Conservation (phyloP, 768 basidiomycete genomes). For the Collybia sp. region DNA sequence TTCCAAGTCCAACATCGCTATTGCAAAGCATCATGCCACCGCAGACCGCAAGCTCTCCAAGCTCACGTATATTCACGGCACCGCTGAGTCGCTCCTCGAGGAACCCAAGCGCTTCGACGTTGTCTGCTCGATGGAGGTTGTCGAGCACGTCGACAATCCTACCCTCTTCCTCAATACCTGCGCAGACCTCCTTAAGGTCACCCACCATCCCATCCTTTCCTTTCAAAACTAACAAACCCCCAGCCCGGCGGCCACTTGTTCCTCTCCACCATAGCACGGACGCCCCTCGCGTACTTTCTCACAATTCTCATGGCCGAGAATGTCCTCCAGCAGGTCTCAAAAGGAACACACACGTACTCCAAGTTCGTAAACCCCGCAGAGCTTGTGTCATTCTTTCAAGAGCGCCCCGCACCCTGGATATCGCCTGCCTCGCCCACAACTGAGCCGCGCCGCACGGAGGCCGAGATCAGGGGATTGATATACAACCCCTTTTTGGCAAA, state of each 20-base stretch:
- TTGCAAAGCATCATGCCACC: slow-evolving; percentile 79
- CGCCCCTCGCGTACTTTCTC: slow-evolving; percentile 43
- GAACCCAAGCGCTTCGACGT: slow-evolving; percentile 75
- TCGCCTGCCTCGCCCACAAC: slow-evolving; percentile 38
- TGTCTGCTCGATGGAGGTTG: slow-evolving; percentile 96
- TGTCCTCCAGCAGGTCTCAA: slow-evolving; percentile 70
- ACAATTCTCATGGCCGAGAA: slow-evolving; percentile 73
- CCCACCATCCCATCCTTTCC: slow-evolving; percentile 9
- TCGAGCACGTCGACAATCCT: slow-evolving; percentile 97
- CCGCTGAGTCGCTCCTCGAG: slow-evolving; percentile 70
- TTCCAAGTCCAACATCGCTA: slow-evolving; percentile 78
- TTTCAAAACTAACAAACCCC: neutral
- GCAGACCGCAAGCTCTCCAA: slow-evolving; percentile 61
- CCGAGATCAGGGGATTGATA: slow-evolving; percentile 75
- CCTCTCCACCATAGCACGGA: slow-evolving; percentile 90
- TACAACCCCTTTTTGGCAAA: slow-evolving; percentile 67
- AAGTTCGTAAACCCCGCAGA: slow-evolving; percentile 90
- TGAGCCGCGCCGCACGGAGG: slow-evolving; percentile 57
- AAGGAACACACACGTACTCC: slow-evolving; percentile 87
- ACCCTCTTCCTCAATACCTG: slow-evolving; percentile 76
- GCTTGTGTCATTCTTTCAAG: slow-evolving; percentile 76
- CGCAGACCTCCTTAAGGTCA: slow-evolving; percentile 82
- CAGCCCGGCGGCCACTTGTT: slow-evolving; percentile 96
- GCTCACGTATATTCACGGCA: slow-evolving; percentile 57
- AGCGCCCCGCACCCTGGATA: slow-evolving; percentile 51